Evolutionary conservation across 2,329 filamentous ascomycete genomes (phyloP), one percentile per base, ranked within the genome.

Genomic region (Cytospora mali): DNA sequence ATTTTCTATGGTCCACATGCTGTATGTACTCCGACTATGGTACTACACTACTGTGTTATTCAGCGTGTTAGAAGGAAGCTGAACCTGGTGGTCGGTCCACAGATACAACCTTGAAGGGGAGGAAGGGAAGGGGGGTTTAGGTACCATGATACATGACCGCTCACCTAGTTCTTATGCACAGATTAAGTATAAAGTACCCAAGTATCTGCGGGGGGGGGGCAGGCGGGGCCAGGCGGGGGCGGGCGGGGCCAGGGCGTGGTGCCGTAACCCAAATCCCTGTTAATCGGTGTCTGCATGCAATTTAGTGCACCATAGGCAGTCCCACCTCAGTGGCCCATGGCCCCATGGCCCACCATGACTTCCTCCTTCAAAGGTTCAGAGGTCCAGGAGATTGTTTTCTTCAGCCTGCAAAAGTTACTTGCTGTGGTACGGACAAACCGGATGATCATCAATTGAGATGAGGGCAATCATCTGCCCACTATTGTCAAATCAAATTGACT

Each of bases 61-160:
- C 9, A 61, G 62, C 56, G 61, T 61, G 53, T 53, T 57, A 58
- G 54, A 61, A 53, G 35, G 54, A 28, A 39, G 18, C n/a, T n/a
- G 35, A 42, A 31, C 9, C 31, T 33, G 31, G 31, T 18, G 18
- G 23, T 27, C 27, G 18, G 25, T 39, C 48, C 42, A 33, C 53
- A 55, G 53, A 18, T 21, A 13, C 31, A 13, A 7, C n/a, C n/a
- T n/a, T n/a, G n/a, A n/a, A n/a, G n/a, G n/a, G n/a, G n/a, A n/a
- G n/a, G n/a, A n/a, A n/a, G n/a, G 27, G 21, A 39, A 46, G 46
- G 42, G 28, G 25, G 27, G 18, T 29, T 31, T 28, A 46, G 25
- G 28, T 9, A 56, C 13, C 35, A n/a, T n/a, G 27, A 35, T 58
- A 58, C 55, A 51, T 25, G 4, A 7, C 6, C 27, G 27, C 28